Percentiles rank a stretch among this genome's conserved stretches.
phyloP scores from a whole-genome alignment of 352 stramenopile species.

The Aphanomyces invadans region DNA sequence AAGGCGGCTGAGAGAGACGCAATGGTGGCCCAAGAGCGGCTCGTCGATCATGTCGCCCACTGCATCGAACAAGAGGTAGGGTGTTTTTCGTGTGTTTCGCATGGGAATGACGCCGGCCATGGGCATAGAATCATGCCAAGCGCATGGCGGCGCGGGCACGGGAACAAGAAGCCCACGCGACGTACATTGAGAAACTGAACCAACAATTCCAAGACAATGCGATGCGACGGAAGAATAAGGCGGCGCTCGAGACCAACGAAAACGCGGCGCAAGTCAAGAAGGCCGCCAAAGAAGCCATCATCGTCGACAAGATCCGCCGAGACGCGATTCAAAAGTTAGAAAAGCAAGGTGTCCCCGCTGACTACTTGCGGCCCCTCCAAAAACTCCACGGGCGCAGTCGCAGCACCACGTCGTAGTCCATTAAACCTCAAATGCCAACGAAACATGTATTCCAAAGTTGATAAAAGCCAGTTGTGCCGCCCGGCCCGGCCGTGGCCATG shows the following conservation, averaged over 20 bases:
- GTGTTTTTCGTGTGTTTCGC: not conserved
- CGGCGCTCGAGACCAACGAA: constrained; percentile 59
- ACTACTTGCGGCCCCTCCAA: constrained; percentile 59
- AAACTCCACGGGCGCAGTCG: not conserved
- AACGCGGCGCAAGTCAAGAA: constrained; percentile 64
- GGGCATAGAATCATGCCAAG: constrained; percentile 18
- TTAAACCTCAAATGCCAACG: not conserved
- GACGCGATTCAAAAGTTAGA: constrained; percentile 53
- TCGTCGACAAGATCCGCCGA: constrained; percentile 63
- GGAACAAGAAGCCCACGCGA: constrained; percentile 11
- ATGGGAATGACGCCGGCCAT: no score
- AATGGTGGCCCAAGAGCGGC: constrained; percentile 6
- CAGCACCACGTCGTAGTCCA: not conserved
- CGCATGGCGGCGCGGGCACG: not conserved
- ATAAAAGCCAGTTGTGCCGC: no score
- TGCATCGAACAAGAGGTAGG: not conserved
- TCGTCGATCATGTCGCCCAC: not conserved
- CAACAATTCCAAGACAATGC: constrained; percentile 60
- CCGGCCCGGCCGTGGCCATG: no score
- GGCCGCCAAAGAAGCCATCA: constrained; percentile 54
- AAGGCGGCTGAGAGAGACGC: not conserved
- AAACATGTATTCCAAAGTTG: not conserved
- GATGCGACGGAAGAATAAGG: constrained; percentile 43
- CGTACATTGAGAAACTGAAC: constrained; percentile 15
- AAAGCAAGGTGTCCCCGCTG: constrained; percentile 54